phyloP scores from a whole-genome alignment of 768 basidiomycete genomes.

The Amanita pallidorosea region DNA sequence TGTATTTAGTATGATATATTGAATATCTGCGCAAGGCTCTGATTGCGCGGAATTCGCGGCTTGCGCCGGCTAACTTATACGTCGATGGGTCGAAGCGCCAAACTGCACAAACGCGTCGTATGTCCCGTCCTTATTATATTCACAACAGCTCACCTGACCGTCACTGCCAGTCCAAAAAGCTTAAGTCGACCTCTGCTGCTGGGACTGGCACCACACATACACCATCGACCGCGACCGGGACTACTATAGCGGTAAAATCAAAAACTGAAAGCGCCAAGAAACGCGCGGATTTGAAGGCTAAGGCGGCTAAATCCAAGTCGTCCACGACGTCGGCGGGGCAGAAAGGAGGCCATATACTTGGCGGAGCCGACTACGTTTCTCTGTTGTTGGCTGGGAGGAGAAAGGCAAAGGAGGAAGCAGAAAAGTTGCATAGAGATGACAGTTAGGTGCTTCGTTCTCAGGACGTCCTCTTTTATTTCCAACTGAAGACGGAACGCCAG shows the following conservation, averaged over 20 bases:
- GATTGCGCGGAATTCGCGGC: too few relatives aligned
- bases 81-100: constrained; percentile 56
- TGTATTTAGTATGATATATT: neutral
- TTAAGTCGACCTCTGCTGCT: constrained; percentile 20
- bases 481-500: too few relatives aligned
- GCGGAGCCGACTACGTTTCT: constrained; percentile 69
- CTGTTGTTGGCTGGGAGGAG: constrained; percentile 62
- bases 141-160: neutral
- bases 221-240: constrained; percentile 10
- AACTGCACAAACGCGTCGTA: constrained; percentile 53
- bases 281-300: constrained; percentile 36
- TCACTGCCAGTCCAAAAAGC: constrained; percentile 23
- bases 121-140: constrained; percentile 7
- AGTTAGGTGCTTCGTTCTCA: neutral
- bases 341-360: constrained; percentile 39
- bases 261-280: constrained; percentile 38
- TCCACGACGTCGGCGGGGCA: constrained; percentile 7
- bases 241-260: constrained; percentile 16
- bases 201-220: constrained; percentile 8
- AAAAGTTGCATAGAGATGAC: constrained; percentile 38
- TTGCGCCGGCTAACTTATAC: too few relatives aligned
- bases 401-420: constrained; percentile 56
- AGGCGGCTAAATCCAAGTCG: constrained; percentile 17
- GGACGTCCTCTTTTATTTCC: neutral
- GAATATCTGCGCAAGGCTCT: neutral